Conservation (phyloP, 1,284 basidiomycete species). For the Marasmius tenuissimus region DNA sequence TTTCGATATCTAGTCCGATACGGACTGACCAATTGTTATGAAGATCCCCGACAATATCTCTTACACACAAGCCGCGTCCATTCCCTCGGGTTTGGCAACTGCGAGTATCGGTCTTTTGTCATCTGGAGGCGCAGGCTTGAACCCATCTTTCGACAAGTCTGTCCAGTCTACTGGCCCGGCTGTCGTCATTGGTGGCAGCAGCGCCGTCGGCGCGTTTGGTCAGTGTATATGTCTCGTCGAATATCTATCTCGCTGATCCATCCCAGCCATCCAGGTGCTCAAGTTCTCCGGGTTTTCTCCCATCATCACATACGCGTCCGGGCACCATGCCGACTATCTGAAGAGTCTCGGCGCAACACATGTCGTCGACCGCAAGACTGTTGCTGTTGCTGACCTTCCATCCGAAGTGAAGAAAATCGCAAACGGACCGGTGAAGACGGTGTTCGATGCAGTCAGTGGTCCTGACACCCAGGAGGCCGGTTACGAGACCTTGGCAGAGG, state of each 20-base stretch:
- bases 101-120: slow-evolving; percentile 3
- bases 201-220: slow-evolving; percentile 10
- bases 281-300: neutral
- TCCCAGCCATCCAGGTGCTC: neutral
- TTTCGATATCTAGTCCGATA: no score
- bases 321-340: neutral
- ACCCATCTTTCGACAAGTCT: slow-evolving; percentile 2
- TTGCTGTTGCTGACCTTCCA: slow-evolving; percentile 2
- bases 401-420: neutral
- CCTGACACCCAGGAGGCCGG: slow-evolving; percentile 3
- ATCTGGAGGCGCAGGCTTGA: neutral
- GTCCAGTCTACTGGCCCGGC: neutral
- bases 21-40: neutral
- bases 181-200: slow-evolving; percentile 4
- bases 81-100: neutral
- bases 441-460: slow-evolving; percentile 1
- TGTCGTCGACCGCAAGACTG: neutral
- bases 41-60: slow-evolving; percentile 3
- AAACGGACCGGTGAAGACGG: neutral
- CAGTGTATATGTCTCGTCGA: neutral
- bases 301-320: slow-evolving; percentile 1
- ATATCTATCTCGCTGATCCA: neutral
- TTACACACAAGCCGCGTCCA: slow-evolving; percentile 9
- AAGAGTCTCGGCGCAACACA: neutral
- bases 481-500: neutral